Evolutionary conservation across 1,139 yeast genomes (phyloP).

Genomic region (Geotrichum klebahnii): DNA sequence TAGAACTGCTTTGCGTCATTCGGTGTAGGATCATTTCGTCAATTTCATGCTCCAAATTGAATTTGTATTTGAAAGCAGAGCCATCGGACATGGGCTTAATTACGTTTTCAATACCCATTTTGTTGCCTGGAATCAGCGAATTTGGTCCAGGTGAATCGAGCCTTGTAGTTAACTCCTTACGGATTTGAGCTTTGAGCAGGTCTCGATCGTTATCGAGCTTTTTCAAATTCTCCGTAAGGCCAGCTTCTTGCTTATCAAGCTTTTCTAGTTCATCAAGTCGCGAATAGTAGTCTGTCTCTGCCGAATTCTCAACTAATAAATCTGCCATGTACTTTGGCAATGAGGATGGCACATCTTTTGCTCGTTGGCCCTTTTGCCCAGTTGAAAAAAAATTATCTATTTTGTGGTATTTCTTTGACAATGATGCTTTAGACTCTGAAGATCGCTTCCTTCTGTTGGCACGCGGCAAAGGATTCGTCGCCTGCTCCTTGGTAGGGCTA

Average conservation of each 20-base stretch:
- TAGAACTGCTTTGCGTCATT: neutral
- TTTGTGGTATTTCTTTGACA: too few relatives aligned
- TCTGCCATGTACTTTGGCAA: neutral
- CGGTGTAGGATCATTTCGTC: neutral
- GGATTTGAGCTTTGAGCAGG: neutral
- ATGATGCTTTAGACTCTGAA: too few relatives aligned
- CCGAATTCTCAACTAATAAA: neutral
- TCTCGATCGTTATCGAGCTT: neutral
- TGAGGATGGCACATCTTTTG: neutral
- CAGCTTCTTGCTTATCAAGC: neutral
- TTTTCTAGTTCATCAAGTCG: neutral
- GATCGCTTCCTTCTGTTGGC: too few relatives aligned
- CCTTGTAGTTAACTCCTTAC: neutral
- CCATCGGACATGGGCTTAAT: too few relatives aligned
- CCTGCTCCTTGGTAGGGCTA: too few relatives aligned
- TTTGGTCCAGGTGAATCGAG: neutral
- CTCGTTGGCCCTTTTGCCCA: neutral
- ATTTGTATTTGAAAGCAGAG: neutral
- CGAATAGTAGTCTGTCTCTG: neutral
- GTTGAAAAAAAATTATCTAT: neutral
- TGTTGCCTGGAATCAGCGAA: neutral
- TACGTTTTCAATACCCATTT: too few relatives aligned
- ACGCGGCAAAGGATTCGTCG: too few relatives aligned
- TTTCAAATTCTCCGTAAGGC: neutral
- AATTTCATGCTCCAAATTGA: neutral